phyloP scores from a whole-genome alignment of 2,329 filamentous ascomycete species.

The Metarhizium rileyi region DNA sequence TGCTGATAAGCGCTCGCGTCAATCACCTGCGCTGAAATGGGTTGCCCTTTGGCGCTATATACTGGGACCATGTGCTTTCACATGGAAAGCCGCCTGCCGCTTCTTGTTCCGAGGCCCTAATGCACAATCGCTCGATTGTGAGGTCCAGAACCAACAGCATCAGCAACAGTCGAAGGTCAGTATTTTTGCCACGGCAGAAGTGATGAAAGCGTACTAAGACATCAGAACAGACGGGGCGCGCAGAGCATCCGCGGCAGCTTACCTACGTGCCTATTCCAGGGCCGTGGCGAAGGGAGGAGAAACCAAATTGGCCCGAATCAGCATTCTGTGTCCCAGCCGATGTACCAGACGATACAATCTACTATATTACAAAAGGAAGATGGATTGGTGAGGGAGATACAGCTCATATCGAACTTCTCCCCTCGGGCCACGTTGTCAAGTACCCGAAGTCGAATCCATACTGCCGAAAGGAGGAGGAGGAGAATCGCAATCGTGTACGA shows the following conservation, averaged over 20 bases:
- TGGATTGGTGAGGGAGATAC: constrained; percentile 10
- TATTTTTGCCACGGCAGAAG: too few species aligned
- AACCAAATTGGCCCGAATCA: constrained; percentile 13
- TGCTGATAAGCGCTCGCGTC: too few species aligned
- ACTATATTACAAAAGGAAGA: constrained; percentile 13
- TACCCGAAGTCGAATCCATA: constrained; percentile 14
- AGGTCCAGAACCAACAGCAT: too few species aligned
- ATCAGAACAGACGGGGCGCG: background rate
- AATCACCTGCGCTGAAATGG: too few species aligned
- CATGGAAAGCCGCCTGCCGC: too few species aligned
- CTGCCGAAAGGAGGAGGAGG: constrained; percentile 10
- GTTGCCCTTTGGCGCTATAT: too few species aligned
- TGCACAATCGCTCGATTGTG: too few species aligned
- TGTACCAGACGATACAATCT: constrained; percentile 8
- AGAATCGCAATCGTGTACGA: constrained; percentile 4
- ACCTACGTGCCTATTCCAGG: constrained; percentile 10
- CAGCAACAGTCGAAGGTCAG: too few species aligned
- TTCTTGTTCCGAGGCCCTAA: too few species aligned
- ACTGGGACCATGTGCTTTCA: too few species aligned
- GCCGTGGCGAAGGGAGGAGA: constrained; percentile 12
- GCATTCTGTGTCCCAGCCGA: constrained; percentile 13
- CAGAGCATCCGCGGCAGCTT: background rate
- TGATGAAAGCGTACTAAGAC: too few species aligned
- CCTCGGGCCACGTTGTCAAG: constrained; percentile 15
- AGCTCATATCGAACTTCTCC: constrained; percentile 13